Percentiles rank a stretch among this genome's conserved stretches.
Evolutionary conservation across 2,329 filamentous ascomycete species (phyloP).

Genomic region (Bipolaris cookei): DNA sequence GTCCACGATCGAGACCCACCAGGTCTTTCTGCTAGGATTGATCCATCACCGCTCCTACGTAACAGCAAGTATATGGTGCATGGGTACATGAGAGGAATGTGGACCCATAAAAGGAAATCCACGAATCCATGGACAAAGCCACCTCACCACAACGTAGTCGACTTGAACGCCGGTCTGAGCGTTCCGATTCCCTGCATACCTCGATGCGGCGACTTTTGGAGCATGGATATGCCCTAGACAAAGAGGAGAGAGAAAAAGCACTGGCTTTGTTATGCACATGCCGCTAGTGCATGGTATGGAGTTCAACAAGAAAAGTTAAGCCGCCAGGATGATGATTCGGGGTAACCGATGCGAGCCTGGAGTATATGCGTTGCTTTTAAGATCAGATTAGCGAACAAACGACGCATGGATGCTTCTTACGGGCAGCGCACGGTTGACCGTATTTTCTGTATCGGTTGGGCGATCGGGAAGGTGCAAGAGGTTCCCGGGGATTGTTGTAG

Average conservation of each 20-base stretch:
- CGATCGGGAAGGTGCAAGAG: neutral
- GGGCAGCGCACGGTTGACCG: no score
- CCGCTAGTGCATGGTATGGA: neutral
- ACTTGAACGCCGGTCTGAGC: neutral
- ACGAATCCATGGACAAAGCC: no score
- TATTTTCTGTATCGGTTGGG: neutral
- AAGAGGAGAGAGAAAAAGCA: neutral
- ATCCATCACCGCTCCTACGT: neutral
- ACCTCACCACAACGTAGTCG: neutral
- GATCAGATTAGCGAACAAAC: neutral
- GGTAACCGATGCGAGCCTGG: neutral
- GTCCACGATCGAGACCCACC: neutral
- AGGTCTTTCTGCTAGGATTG: neutral
- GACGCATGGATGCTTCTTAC: neutral
- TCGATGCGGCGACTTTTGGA: neutral
- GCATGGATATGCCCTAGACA: no score
- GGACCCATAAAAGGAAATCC: no score
- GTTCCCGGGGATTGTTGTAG: neutral
- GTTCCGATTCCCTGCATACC: neutral
- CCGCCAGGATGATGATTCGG: neutral
- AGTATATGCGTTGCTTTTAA: neutral
- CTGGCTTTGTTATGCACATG: no score
- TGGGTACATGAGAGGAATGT: neutral
- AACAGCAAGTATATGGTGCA: neutral
- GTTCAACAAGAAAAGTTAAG: neutral